Conservation (phyloP, 2,329 filamentous ascomycete genomes). For the Nigrospora sphaerica region DNA sequence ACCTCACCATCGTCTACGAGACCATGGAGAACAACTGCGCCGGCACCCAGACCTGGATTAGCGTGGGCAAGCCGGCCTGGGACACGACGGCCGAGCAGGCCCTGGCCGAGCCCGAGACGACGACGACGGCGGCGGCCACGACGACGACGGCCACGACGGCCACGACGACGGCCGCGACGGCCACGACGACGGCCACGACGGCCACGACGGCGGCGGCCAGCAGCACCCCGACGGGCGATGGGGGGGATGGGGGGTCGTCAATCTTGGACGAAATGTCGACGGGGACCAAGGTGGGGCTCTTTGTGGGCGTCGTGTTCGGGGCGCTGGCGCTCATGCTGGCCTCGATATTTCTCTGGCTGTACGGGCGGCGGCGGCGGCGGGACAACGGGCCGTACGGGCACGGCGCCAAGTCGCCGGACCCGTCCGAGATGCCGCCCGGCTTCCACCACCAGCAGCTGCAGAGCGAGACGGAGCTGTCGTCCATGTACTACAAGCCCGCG, state of each 20-base stretch:
- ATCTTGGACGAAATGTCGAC: conserved; percentile 20
- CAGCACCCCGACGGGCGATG: conserved; percentile 8
- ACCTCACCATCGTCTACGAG: conserved; percentile 34
- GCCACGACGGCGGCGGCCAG: conserved; percentile 5
- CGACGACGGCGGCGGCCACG: conserved; percentile 7
- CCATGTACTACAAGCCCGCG: no score
- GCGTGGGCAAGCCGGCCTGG: conserved; percentile 33
- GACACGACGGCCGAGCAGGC: conserved; percentile 22
- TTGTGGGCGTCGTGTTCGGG: conserved; percentile 26
- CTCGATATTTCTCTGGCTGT: conserved; percentile 20
- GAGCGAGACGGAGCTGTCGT: no score
- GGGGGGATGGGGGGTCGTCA: conserved; percentile 4
- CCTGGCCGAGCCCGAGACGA: conserved; percentile 8
- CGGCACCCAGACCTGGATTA: conserved; percentile 34
- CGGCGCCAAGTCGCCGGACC: no score
- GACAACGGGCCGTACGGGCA: not conserved
- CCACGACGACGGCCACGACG: conserved; percentile 9
- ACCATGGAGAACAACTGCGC: conserved; percentile 36
- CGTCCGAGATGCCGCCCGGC: no score
- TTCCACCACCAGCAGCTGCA: no score
- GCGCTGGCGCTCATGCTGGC: conserved; percentile 11
- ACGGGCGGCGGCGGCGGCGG: conserved; percentile 12
- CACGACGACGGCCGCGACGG: conserved; percentile 4
- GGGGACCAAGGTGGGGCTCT: conserved; percentile 31
- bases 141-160: conserved; percentile 5